Conservation (phyloP, 805 yeast genomes). For the Schizosaccharomyces lindneri region DNA sequence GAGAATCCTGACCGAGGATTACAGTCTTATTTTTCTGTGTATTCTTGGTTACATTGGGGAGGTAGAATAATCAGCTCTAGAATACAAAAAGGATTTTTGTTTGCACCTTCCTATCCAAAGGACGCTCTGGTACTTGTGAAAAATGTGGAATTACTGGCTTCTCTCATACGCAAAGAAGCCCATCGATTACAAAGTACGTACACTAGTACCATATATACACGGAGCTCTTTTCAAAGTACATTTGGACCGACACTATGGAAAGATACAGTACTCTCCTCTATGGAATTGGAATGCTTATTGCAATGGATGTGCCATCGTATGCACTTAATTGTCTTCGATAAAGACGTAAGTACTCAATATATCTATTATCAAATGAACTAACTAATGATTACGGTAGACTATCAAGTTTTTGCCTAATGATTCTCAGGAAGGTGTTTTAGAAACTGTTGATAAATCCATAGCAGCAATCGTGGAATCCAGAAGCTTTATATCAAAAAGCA, state of each 20-base stretch:
- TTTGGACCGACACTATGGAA: background rate
- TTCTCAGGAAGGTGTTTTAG: background rate
- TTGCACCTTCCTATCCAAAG: background rate
- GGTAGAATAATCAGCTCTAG: no score
- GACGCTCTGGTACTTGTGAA: background rate
- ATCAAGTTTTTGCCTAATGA: background rate
- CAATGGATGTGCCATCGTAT: background rate
- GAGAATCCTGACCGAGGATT: no score
- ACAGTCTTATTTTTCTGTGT: no score
- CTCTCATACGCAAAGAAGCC: background rate
- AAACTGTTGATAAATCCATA: background rate
- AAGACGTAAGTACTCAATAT: background rate
- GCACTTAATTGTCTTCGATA: background rate
- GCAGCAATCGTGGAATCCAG: background rate
- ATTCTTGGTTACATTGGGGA: no score
- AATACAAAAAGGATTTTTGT: no score
- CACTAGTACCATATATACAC: background rate
- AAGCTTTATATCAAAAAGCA: background rate
- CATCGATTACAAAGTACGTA: background rate
- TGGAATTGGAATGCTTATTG: background rate
- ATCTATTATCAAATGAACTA: background rate
- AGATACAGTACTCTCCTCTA: background rate
- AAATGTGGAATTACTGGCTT: background rate
- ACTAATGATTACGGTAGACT: background rate
- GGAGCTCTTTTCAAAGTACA: background rate